Evolutionary conservation across 805 yeast genomes (phyloP).

Genomic region (Maudiozyma pseudohumilis): DNA sequence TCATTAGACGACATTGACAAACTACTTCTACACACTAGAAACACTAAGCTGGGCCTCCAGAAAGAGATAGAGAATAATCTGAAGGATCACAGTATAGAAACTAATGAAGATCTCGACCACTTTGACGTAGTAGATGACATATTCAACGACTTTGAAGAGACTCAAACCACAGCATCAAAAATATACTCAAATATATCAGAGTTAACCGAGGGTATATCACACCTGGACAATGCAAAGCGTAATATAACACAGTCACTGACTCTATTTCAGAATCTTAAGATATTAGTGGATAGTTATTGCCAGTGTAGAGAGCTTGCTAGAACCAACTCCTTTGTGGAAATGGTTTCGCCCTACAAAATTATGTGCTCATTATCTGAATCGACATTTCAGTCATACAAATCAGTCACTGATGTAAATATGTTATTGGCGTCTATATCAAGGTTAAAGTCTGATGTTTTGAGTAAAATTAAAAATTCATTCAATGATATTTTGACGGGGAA

Average conservation of each 20-base stretch:
- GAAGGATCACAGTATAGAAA: background rate
- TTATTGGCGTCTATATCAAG: conserved; percentile 22
- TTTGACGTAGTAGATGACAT: conserved; percentile 26
- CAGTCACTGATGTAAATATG: conserved; percentile 52
- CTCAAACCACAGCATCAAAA: conserved; percentile 67
- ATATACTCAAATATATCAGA: conserved; percentile 55
- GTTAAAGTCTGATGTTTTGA: conserved; percentile 20
- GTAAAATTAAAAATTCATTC: conserved; percentile 13
- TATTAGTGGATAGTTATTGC: conserved; percentile 47
- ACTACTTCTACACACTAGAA: conserved; percentile 39
- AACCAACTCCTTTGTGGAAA: conserved; percentile 13
- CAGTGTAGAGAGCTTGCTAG: conserved; percentile 14
- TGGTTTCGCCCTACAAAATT: conserved; percentile 23
- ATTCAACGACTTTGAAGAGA: conserved; percentile 45
- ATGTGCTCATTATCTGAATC: conserved; percentile 27
- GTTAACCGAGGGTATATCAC: conserved; percentile 71
- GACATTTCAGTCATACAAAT: conserved; percentile 53
- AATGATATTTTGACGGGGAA: conserved; percentile 6
- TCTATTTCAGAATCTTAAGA: conserved; percentile 74
- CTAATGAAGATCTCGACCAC: conserved; percentile 17
- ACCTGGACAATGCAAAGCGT: conserved; percentile 71
- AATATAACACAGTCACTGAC: conserved; percentile 82
- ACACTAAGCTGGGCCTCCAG: conserved; percentile 42
- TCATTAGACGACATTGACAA: conserved; percentile 42
- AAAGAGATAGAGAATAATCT: conserved; percentile 31